Conservation (phyloP, 2,329 filamentous ascomycete species). For the Orbilia quercus region DNA sequence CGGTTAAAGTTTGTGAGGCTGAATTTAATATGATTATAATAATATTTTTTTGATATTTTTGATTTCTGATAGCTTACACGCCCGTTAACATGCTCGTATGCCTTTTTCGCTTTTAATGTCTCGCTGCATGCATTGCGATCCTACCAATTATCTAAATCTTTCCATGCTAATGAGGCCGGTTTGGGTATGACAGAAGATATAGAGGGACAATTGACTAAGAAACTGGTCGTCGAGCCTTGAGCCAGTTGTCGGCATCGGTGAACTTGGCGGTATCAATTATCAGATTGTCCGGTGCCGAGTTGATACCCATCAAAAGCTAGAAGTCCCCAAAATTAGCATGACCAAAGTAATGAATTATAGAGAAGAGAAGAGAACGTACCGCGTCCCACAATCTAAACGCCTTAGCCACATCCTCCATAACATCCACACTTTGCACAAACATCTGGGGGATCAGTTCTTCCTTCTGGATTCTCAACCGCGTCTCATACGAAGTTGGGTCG, state of each 20-base stretch:
- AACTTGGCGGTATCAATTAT: conserved; percentile 68
- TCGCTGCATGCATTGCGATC: no score
- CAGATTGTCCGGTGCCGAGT: conserved; percentile 67
- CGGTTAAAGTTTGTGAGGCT: not conserved
- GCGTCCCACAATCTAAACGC: conserved; percentile 75
- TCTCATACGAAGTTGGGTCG: conserved; percentile 66
- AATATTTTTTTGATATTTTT: not conserved
- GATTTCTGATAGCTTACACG: not conserved
- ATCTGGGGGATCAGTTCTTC: conserved; percentile 69
- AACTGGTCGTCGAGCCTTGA: conserved; percentile 61
- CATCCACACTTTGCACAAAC: conserved; percentile 66
- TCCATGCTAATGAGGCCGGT: no score
- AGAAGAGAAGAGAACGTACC: conserved; percentile 64
- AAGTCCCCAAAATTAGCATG: conserved; percentile 14
- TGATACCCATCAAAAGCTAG: conserved; percentile 71
- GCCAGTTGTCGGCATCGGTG: conserved; percentile 72
- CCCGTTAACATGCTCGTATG: no score
- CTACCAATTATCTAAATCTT: no score
- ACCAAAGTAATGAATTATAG: conserved; percentile 38
- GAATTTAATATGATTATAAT: not conserved
- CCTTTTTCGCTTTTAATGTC: no score
- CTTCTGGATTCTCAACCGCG: conserved; percentile 68
- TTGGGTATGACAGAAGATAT: no score
- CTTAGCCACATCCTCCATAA: conserved; percentile 70
- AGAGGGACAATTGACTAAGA: conserved; percentile 1